These are phyloP conservation scores for Berberis thunbergii DNA, from an alignment of 164 flowering plant species.

Conservation along the genomic window DNA sequence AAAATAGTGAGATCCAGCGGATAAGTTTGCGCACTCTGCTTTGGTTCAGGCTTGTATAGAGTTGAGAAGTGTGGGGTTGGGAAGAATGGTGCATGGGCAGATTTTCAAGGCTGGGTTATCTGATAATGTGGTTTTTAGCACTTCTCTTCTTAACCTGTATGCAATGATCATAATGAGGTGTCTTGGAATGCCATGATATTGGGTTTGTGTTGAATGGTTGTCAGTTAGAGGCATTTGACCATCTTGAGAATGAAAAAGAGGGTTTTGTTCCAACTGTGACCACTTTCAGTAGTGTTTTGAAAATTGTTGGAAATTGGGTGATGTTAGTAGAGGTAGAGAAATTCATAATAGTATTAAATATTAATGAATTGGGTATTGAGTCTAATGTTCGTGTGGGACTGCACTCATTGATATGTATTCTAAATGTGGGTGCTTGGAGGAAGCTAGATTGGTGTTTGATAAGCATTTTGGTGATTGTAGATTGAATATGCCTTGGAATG, in stretches of 20 bases:
- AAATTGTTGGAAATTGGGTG: slow-evolving; percentile 41
- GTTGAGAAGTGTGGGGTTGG: slow-evolving; percentile 30
- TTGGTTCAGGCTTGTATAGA: slow-evolving; percentile 43
- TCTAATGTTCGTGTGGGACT: slow-evolving; percentile 44
- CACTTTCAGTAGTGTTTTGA: slow-evolving; percentile 43
- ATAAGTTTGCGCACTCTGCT: slow-evolving; percentile 39
- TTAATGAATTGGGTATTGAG: slow-evolving; percentile 34
- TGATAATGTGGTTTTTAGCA: slow-evolving; percentile 29
- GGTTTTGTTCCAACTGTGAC: slow-evolving; percentile 34
- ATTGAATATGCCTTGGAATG: slow-evolving; percentile 55
- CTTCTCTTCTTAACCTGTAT: slow-evolving; percentile 54
- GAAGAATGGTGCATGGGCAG: slow-evolving; percentile 48
- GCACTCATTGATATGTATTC: slow-evolving; percentile 64
- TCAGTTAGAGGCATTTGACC: slow-evolving; percentile 34
- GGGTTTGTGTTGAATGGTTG: slow-evolving; percentile 30
- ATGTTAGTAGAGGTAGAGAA: slow-evolving; percentile 30
- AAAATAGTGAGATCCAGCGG: slow-evolving; percentile 26
- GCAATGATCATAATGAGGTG: slow-evolving; percentile 35
- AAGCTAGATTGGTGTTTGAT: slow-evolving; percentile 40
- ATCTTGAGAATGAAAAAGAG: slow-evolving; percentile 31
- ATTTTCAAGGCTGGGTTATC: slow-evolving; percentile 30
- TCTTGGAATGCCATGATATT: slow-evolving; percentile 61
- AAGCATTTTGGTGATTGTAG: slow-evolving; percentile 20
- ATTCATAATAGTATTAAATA: slow-evolving; percentile 29
- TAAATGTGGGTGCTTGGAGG: slow-evolving; percentile 35